Percentiles rank a stretch among this genome's conserved stretches.
Conservation (phyloP, 2,329 filamentous ascomycete genomes). For the Fusarium chaquense region DNA sequence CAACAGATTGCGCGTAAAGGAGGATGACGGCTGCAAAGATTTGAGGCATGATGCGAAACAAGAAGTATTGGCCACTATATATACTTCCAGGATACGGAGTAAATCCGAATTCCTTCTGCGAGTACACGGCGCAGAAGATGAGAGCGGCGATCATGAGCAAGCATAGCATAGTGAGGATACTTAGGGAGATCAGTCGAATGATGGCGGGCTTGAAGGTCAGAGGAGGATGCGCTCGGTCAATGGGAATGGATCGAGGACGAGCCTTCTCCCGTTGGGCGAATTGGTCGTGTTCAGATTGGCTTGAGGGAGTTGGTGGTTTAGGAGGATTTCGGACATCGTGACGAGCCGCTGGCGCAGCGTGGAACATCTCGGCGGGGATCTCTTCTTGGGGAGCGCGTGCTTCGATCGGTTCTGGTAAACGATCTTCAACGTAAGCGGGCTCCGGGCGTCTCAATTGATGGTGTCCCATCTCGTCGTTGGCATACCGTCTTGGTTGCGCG, state of each 20-base stretch:
- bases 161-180: slow-evolving; percentile 70
- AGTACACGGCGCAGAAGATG: slow-evolving; percentile 79
- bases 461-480: slow-evolving; percentile 36
- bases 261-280: slow-evolving; percentile 45
- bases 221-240: slow-evolving; percentile 56
- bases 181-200: slow-evolving; percentile 74
- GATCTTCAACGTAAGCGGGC: slow-evolving; percentile 48
- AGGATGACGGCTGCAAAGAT: slow-evolving; percentile 78
- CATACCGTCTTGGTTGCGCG: slow-evolving; percentile 38
- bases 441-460: slow-evolving; percentile 41
- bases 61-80: slow-evolving; percentile 81
- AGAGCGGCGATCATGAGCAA: slow-evolving; percentile 78
- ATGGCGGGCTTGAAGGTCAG: slow-evolving; percentile 79
- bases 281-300: slow-evolving; percentile 27
- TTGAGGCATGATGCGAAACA: slow-evolving; percentile 88
- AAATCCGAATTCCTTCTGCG: slow-evolving; percentile 71
- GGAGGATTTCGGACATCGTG: slow-evolving; percentile 26
- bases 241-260: slow-evolving; percentile 54
- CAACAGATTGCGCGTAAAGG: slow-evolving; percentile 81
- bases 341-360: slow-evolving; percentile 31
- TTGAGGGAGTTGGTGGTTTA: slow-evolving; percentile 32
- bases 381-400: slow-evolving; percentile 30
- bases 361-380: slow-evolving; percentile 31
- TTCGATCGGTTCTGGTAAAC: slow-evolving; percentile 43
- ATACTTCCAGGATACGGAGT: slow-evolving; percentile 74